A percentile compares a stretch with the other conserved stretches of the same genome.
Evolutionary conservation across 73 alveolate species (phyloP).

Genomic region (Uronychia setigera): DNA sequence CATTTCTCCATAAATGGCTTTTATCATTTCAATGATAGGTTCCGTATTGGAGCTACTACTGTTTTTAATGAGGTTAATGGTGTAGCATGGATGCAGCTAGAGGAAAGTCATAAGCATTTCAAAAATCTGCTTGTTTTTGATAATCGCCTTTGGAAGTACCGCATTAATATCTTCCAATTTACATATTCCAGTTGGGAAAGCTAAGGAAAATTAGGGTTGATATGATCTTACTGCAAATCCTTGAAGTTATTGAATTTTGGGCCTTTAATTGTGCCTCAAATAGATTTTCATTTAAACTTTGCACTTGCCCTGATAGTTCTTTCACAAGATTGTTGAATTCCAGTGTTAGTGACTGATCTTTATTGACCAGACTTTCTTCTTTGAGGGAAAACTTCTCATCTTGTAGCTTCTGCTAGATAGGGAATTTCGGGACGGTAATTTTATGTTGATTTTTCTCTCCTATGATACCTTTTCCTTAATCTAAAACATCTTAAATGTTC

Average conservation of each 20-base stretch:
- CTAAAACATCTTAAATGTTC: background rate
- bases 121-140: slow-evolving; percentile 54
- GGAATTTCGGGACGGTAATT: slow-evolving; percentile 15
- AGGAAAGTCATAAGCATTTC: slow-evolving; percentile 60
- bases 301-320: slow-evolving; percentile 14
- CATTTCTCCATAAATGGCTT: slow-evolving; percentile 50
- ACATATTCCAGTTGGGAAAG: slow-evolving; percentile 12
- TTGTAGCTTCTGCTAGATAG: slow-evolving; percentile 22
- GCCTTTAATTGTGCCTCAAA: slow-evolving; percentile 32
- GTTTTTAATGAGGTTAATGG: slow-evolving; percentile 50
- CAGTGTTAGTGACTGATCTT: slow-evolving; percentile 8
- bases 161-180: slow-evolving; percentile 31
- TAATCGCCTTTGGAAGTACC: slow-evolving; percentile 63
- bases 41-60: slow-evolving; percentile 12
- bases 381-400: slow-evolving; percentile 20
- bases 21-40: slow-evolving; percentile 32
- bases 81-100: slow-evolving; percentile 73
- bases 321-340: slow-evolving; percentile 36
- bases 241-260: slow-evolving; percentile 30
- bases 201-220: background rate
- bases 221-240: slow-evolving; percentile 43
- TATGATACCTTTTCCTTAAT: too few relatives aligned
- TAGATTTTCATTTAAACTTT: background rate
- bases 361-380: slow-evolving; percentile 29
- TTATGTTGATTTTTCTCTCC: background rate